These are phyloP conservation scores for Lagenidium sp. DNA, from an alignment of 352 stramenopile genomes.

Conservation along the genomic window DNA sequence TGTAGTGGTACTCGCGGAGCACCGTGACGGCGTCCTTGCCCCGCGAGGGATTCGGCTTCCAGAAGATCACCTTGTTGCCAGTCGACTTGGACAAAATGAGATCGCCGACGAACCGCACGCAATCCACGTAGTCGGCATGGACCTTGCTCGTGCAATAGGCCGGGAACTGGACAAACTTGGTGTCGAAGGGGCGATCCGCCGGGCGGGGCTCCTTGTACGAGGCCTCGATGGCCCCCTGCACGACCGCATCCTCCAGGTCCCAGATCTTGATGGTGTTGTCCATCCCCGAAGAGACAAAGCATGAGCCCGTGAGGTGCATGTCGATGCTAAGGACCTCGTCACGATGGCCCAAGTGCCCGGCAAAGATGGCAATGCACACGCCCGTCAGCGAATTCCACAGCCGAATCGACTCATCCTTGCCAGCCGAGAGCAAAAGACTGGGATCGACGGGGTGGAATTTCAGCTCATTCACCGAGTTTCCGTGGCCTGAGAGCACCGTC, in stretches of 20 bases:
- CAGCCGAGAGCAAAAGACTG: constrained; percentile 83
- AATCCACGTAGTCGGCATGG: constrained; percentile 90
- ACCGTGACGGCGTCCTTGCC: constrained; percentile 76
- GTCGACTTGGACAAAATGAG: constrained; percentile 79
- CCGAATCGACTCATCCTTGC: constrained; percentile 90
- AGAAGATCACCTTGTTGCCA: constrained; percentile 87
- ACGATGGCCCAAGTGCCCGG: constrained; percentile 85
- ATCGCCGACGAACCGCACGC: constrained; percentile 70
- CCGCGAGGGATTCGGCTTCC: constrained; percentile 83
- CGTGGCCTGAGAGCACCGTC: constrained; percentile 82
- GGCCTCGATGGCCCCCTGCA: constrained; percentile 67
- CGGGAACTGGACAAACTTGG: constrained; percentile 86
- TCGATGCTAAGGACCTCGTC: constrained; percentile 87
- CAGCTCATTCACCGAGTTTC: constrained; percentile 90
- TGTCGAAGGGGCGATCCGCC: constrained; percentile 60
- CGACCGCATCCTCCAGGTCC: constrained; percentile 68
- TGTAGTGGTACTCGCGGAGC: constrained; percentile 74
- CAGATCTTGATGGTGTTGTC: constrained; percentile 95
- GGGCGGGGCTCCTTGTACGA: constrained; percentile 65
- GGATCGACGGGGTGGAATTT: constrained; percentile 88
- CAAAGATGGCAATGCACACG: constrained; percentile 88
- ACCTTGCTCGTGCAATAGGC: constrained; percentile 89
- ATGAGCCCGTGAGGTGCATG: constrained; percentile 81
- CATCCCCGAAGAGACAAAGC: constrained; percentile 87
- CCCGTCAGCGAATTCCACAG: constrained; percentile 89